These are phyloP conservation scores for Nigrograna mackinnonii DNA, from an alignment of 2,329 filamentous ascomycete genomes.

Conservation along the genomic window DNA sequence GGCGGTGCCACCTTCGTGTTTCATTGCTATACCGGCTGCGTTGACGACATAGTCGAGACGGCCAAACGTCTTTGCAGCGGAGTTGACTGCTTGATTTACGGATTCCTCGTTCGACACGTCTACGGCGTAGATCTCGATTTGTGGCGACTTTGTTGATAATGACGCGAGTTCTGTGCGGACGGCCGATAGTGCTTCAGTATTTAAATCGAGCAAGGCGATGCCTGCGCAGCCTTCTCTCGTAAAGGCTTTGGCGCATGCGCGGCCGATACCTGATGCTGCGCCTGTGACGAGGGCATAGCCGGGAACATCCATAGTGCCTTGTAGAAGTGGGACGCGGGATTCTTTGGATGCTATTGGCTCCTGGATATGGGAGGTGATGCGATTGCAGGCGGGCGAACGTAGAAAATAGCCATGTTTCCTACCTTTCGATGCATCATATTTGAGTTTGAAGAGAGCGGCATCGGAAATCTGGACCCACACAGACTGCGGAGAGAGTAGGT, in stretches of 20 bases:
- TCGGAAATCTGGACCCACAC: too few relatives aligned
- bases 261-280: slow-evolving; percentile 21
- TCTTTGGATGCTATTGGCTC: too few relatives aligned
- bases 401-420: too few relatives aligned
- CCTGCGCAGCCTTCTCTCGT: slow-evolving; percentile 20
- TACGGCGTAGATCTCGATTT: slow-evolving; percentile 7
- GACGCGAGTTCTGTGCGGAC: slow-evolving; percentile 16
- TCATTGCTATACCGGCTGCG: slow-evolving; percentile 45
- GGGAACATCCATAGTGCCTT: slow-evolving; percentile 21
- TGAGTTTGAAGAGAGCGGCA: too few relatives aligned
- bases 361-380: too few relatives aligned
- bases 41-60: slow-evolving; percentile 49
- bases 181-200: slow-evolving; percentile 11
- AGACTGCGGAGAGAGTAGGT: too few relatives aligned
- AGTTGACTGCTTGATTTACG: slow-evolving; percentile 26
- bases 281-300: slow-evolving; percentile 23
- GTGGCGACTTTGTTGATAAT: neutral
- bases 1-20: slow-evolving; percentile 42
- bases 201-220: slow-evolving; percentile 21
- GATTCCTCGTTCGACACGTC: slow-evolving; percentile 37
- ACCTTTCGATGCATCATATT: too few relatives aligned
- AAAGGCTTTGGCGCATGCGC: slow-evolving; percentile 21
- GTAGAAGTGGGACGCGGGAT: too few relatives aligned
- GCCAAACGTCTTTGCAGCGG: slow-evolving; percentile 34
- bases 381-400: too few relatives aligned